A percentile compares a stretch with the other conserved stretches of the same genome.
Conservation (phyloP, 2,329 filamentous ascomycete species). For the Aureobasidium sp. region DNA sequence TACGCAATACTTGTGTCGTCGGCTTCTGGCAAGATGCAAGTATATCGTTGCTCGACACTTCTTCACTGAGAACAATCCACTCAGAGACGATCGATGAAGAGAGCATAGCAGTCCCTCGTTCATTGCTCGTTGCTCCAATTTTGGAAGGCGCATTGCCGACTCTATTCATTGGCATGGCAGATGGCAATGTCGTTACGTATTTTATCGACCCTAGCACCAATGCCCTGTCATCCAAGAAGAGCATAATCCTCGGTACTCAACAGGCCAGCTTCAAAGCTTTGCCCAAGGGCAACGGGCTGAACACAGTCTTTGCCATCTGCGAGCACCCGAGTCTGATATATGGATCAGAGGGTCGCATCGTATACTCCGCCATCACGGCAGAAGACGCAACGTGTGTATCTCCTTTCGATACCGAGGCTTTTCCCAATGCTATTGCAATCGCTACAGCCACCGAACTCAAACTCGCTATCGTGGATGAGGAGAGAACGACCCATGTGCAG, state of each 20-base stretch:
- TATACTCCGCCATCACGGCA: conserved; percentile 89
- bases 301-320: conserved; percentile 83
- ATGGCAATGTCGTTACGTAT: conserved; percentile 83
- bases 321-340: conserved; percentile 94
- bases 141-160: conserved; percentile 60
- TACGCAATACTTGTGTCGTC: conserved; percentile 61
- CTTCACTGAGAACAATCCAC: conserved; percentile 55
- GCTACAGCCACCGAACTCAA: conserved; percentile 69
- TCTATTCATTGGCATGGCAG: conserved; percentile 81
- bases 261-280: conserved; percentile 74
- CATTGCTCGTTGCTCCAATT: conserved; percentile 69
- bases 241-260: conserved; percentile 74
- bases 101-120: conserved; percentile 70
- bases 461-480: conserved; percentile 71
- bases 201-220: conserved; percentile 55
- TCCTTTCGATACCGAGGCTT: conserved; percentile 72
- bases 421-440: conserved; percentile 70
- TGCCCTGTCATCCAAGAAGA: conserved; percentile 63
- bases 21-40: conserved; percentile 83
- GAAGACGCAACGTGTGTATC: conserved; percentile 76
- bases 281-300: conserved; percentile 55
- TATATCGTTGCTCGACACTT: conserved; percentile 63
- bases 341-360: conserved; percentile 72
- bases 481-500: conserved; percentile 81
- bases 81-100: conserved; percentile 53